Conservation (phyloP, 163 green algal species). For the Scenedesmus sp. region DNA sequence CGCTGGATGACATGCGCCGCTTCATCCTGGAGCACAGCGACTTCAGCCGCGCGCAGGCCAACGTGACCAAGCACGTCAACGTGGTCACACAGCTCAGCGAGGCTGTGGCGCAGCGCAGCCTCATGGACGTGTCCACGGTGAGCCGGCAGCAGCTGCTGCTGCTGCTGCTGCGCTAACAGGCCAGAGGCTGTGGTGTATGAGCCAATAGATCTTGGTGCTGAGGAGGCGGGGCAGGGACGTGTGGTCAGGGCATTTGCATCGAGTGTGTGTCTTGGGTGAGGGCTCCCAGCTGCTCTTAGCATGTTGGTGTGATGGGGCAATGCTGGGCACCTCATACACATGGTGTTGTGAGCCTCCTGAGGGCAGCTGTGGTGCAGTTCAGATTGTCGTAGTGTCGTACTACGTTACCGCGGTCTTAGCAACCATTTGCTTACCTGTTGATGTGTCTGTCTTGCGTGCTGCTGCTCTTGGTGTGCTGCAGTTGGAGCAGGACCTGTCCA, state of each 20-base stretch:
- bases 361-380: no score
- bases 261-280: no score
- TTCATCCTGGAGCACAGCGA: slow-evolving; percentile 94
- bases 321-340: no score
- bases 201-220: background rate
- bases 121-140: slow-evolving; percentile 85
- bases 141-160: background rate
- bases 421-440: background rate
- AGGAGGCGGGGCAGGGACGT: background rate
- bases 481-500: slow-evolving; percentile 95
- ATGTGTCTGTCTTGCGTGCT: no score
- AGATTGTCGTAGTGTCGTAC: no score
- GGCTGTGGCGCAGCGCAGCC: slow-evolving; percentile 76
- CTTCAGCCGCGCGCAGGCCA: slow-evolving; percentile 86
- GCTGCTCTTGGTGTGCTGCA: slow-evolving; percentile 45
- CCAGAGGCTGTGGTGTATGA: background rate
- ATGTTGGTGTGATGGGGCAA: no score
- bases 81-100: slow-evolving; percentile 92
- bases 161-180: no score
- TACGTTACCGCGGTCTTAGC: no score
- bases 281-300: no score
- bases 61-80: slow-evolving; percentile 96
- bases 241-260: background rate
- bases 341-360: no score
- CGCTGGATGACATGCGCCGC: slow-evolving; percentile 94